These are phyloP conservation scores for Cercospora sp. DNA, from an alignment of 2,329 filamentous ascomycete species.

Conservation along the genomic window DNA sequence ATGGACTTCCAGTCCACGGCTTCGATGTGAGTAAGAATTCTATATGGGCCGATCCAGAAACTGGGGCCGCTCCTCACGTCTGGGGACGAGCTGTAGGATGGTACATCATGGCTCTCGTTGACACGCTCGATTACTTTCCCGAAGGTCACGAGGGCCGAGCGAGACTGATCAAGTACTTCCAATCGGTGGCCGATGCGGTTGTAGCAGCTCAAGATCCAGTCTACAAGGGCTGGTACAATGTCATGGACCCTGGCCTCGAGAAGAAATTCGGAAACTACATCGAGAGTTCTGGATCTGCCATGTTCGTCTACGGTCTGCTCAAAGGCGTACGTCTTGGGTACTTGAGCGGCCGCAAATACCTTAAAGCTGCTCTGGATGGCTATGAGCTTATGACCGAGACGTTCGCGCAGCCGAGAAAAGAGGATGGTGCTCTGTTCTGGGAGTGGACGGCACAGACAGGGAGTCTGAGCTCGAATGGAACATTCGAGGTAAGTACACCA, in stretches of 20 bases:
- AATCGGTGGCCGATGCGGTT: slow-evolving; percentile 42
- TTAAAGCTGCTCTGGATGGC: slow-evolving; percentile 41
- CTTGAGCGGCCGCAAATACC: slow-evolving; percentile 20
- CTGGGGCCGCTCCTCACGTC: slow-evolving; percentile 53
- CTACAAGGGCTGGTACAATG: slow-evolving; percentile 51
- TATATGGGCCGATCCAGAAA: slow-evolving; percentile 53
- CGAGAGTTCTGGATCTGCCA: slow-evolving; percentile 57
- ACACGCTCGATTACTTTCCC: slow-evolving; percentile 46
- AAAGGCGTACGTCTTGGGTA: slow-evolving; percentile 48
- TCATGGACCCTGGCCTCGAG: slow-evolving; percentile 51
- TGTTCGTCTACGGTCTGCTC: slow-evolving; percentile 57
- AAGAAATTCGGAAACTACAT: slow-evolving; percentile 54
- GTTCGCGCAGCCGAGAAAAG: slow-evolving; percentile 50
- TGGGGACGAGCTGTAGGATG: slow-evolving; percentile 57
- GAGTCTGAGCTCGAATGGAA: slow-evolving; percentile 51
- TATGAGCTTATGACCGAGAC: slow-evolving; percentile 47
- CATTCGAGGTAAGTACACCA: slow-evolving; percentile 47
- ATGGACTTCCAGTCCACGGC: slow-evolving; percentile 52
- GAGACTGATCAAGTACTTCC: slow-evolving; percentile 40
- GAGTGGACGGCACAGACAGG: slow-evolving; percentile 55
- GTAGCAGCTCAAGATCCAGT: slow-evolving; percentile 40
- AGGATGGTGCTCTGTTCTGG: slow-evolving; percentile 50
- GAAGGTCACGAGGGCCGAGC: slow-evolving; percentile 28
- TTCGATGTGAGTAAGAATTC: slow-evolving; percentile 52
- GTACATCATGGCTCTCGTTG: slow-evolving; percentile 54